A percentile compares a stretch with the other conserved stretches of the same genome.
These are phyloP conservation scores for Millerago galiae DNA, from an alignment of 805 yeast genomes.

Conservation along the genomic window DNA sequence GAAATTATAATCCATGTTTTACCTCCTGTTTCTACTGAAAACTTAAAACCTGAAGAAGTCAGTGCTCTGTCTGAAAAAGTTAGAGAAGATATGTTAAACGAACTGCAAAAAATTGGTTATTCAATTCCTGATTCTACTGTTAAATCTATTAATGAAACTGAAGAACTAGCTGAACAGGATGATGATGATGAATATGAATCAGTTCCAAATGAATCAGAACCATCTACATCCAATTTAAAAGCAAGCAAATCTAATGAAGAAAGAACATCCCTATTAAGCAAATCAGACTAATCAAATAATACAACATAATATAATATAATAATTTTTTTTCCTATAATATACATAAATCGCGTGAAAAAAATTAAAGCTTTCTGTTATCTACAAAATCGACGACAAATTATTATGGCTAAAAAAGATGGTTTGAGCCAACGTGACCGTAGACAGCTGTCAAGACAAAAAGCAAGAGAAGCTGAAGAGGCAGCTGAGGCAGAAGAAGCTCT, in stretches of 20 bases:
- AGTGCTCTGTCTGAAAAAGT: constrained; percentile 49
- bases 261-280: constrained; percentile 23
- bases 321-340: background rate
- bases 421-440: constrained; percentile 20
- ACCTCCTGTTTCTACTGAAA: constrained; percentile 71
- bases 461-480: constrained; percentile 2
- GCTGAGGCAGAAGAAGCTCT: constrained; percentile 2
- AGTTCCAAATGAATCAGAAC: constrained; percentile 18
- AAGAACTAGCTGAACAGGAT: constrained; percentile 4
- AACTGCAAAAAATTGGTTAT: constrained; percentile 31
- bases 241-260: constrained; percentile 12
- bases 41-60: constrained; percentile 67
- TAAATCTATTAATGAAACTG: constrained; percentile 2
- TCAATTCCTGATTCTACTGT: constrained; percentile 26
- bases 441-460: constrained; percentile 5
- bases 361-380: too few relatives aligned
- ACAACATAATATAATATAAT: too few relatives aligned
- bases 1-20: constrained; percentile 72
- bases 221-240: background rate
- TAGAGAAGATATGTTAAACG: constrained; percentile 48
- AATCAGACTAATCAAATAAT: background rate
- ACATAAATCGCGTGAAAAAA: too few relatives aligned
- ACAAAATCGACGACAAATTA: too few relatives aligned
- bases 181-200: constrained; percentile 16
- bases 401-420: constrained; percentile 2